Evolutionary conservation across 1,139 yeast species (phyloP), one percentile per base, ranked within the genome.

Genomic region (Pichia kudriavzevii): DNA sequence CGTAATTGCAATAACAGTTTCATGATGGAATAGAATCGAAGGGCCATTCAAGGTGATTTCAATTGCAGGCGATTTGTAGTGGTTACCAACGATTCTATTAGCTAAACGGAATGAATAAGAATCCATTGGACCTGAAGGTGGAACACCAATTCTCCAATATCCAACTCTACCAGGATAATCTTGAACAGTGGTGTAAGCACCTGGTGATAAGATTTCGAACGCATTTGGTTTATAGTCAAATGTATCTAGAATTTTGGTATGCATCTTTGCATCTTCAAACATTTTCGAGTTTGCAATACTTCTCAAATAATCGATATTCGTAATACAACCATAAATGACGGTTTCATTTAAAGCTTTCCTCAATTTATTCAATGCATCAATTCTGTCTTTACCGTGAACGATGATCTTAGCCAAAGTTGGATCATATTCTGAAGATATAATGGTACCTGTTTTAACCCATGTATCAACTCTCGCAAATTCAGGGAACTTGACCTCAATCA

Each of bases 101-200:
- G 95, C 95, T 43, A 85, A 58, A 54, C 95, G 72, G 65, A 87
- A 88, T 3, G 96, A 77, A 50, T 79, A 87, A 42, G 79, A 75
- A 61, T 91, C 97, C 97, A 91, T 91, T 44, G 97, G 95, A 31
- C 98, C 98, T 25, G 95, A 84, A 8, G 97, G 97, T 21, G 98
- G 98, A 38, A 91, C 96, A 57, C 98, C 98, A 49, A 81, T 67
- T 54, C 79, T 72, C 97, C 97, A 91, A 57, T 80, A 73, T 11
- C 88, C 81, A 41, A 68, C 68, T 66, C 97, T 79, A 40, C 97
- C 97, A 11, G 97, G 97, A 57, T 76, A 88, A 59, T 88, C 97
- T 64, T 91, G 97, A 34, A 88, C 91, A 3, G 96, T 82, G 26
- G 97, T 87, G 60, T 84, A 83, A 28, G 95, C 91, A 54, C 97